phyloP scores from a whole-genome alignment of 75 land plant species.

The Pseudotsuga menziesii region DNA sequence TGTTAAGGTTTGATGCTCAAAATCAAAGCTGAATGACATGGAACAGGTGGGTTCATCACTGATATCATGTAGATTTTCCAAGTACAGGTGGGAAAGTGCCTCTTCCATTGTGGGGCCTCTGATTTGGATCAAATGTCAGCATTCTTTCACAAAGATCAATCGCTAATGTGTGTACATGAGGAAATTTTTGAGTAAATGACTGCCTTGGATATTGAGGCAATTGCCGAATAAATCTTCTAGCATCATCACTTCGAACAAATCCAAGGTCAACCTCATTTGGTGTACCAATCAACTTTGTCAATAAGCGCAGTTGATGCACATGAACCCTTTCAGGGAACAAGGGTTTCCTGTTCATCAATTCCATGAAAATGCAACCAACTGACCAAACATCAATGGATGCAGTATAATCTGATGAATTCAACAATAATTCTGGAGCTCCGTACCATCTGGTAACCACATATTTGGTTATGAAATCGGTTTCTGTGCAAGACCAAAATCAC shows the following conservation, averaged over 20 bases:
- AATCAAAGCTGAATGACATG: too few species aligned
- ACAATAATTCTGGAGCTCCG: constrained; percentile 65
- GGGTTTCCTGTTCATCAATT: constrained; percentile 58
- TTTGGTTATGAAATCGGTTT: constrained; percentile 76
- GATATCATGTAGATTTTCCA: too few species aligned
- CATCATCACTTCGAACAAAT: constrained; percentile 59
- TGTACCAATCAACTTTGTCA: constrained; percentile 75
- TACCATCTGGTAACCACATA: constrained; percentile 88
- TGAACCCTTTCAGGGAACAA: constrained; percentile 68
- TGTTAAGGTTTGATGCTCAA: too few species aligned
- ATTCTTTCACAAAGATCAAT: constrained; percentile 79
- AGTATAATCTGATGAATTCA: constrained; percentile 66
- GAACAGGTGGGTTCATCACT: too few species aligned
- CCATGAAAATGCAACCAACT: constrained; percentile 80
- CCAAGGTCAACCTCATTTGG: constrained; percentile 69
- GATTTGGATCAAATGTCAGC: constrained; percentile 71
- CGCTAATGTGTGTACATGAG: constrained; percentile 57
- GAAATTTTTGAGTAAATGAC: constrained; percentile 56
- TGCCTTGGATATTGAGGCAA: constrained; percentile 45
- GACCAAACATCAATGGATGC: constrained; percentile 81
- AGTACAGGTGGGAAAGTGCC: too few species aligned
- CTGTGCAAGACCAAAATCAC: constrained; percentile 83
- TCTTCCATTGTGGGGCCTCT: too few species aligned
- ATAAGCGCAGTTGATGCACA: constrained; percentile 65
- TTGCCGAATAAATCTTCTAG: constrained; percentile 63